Base-by-base conservation (phyloP, 2,329 filamentous ascomycete species). In the Neopestalotiopsis rosae region DNA sequence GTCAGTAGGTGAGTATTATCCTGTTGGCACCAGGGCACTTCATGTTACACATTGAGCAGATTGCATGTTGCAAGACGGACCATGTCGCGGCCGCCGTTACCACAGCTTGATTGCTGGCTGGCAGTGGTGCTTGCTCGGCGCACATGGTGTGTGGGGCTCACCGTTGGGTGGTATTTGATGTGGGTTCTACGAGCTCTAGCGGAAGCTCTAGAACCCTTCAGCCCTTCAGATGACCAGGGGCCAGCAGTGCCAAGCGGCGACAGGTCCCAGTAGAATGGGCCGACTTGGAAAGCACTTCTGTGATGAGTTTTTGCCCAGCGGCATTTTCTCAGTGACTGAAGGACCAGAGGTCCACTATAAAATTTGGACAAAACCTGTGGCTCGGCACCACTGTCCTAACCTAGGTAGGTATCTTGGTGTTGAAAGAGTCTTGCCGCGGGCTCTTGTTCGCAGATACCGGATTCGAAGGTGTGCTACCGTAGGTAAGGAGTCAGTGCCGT, bases 321-420 rank as follows among this genome's bases (percentile, higher is more conserved):
- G 57, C 57, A 30, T 59, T 59, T 59, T 59, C 14, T 24, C 24
- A 59, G 59, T 34, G 59, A 40, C 38, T 45, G 24, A 28, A 28
- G 24, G 24, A 28, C 24, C 24, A 28, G 24, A 28, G 24, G 24
- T 28, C 38, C 40, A 28, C 42, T 28, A 40, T 49, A 64, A 52
- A 64, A 64, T 64, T 64, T 52, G 42, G 61, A 64, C 61, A 64
- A 64, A 64, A 64, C 61, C 61, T 52, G 61, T 64, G 34, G 40
- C 30, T 17, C 59, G n/a, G 59, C 40, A 62, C 30, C 32, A 38
- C 13, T 40, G 57, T 59, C 57, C 57, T 34, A 59, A 59, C 24
- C 57, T 13, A 34, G 57, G 30, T 59, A 52, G 57, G 30, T 59
- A 52, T 28, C 24, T 28, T 28, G 24, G 24, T 28, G 24, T 52